Evolutionary conservation across 441 rosid species (phyloP), one percentile per base, ranked within the genome.

Genomic region (Adansonia rubrostipa): DNA sequence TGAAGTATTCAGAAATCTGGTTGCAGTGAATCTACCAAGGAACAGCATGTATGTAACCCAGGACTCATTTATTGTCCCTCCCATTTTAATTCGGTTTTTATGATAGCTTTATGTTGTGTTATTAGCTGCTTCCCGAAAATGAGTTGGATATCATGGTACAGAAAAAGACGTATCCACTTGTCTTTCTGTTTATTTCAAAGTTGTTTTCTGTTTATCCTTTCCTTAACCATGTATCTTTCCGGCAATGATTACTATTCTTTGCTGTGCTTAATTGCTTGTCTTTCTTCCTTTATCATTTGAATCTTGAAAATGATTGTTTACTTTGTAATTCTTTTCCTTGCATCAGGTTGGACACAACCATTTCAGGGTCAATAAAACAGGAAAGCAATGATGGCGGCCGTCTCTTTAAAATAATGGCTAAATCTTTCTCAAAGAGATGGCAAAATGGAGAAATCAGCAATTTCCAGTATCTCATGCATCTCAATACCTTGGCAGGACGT

Each of bases 401-500:
- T 63, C 91, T 97, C 71, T 97, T 97, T 82, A 97, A 89, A 89
- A 58, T 88, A 82, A 89, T 86, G 92, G 99, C 99, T 60, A 97
- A 94, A 82, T 97, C 99, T 68, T 97, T 97, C 85, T 95, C 99
- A 10, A 97, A 92, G 87, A 91, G 99, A 83, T 97, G 99, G 99
- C 98, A 97, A 84, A 97, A 89, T 85, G 99, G 99, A 84, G 99
- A 97, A 88, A 97, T 95, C 69, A 97, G 98, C 91, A 97, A 97
- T 86, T 97, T 97, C 82, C 99, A 97, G 81, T 97, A 97, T 89
- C 94, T 97, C 75, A 97, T 97, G 99, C 99, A 97, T 89, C 97
- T 97, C 77, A 97, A 97, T 84, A 97, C 99, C 45, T 84, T 97
- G 85, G 99, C 99, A 54, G 99, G 99, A 77, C 97, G 99, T 68